Conservation (phyloP, 345 rosid species). For the Rhodomyrtus tomentosa region DNA sequence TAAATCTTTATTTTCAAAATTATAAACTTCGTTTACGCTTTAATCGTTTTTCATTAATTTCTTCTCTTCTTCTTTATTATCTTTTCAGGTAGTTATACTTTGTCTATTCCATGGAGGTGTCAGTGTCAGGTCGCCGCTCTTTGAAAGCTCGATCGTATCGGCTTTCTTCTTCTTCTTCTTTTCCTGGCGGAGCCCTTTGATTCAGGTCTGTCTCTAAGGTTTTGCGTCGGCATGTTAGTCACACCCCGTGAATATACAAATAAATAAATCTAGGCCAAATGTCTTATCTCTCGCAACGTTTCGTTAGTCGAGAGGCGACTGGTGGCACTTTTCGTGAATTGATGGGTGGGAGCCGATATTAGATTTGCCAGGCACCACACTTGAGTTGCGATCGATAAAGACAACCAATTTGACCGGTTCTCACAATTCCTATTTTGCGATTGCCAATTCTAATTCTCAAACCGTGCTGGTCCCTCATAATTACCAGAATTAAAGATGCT, state of each 20-base stretch:
- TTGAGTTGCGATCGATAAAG: not conserved
- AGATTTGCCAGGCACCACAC: not conserved
- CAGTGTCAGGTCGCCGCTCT: not conserved
- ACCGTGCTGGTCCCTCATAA: no score
- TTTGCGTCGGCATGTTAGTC: not conserved
- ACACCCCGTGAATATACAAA: not conserved
- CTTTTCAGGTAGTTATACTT: not conserved
- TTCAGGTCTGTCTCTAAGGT: not conserved
- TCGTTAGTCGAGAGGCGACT: not conserved
- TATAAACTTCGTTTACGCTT: not conserved
- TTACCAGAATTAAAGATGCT: not conserved
- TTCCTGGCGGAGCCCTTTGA: not conserved
- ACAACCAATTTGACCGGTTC: not conserved
- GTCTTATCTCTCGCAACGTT: not conserved
- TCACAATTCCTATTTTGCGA: no score
- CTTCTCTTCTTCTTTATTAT: not conserved
- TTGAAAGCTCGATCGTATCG: not conserved
- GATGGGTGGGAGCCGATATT: no score
- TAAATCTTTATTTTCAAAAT: not conserved
- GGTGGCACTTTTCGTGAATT: not conserved
- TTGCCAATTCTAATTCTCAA: no score
- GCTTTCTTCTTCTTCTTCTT: accelerated
- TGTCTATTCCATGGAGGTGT: not conserved
- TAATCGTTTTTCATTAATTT: not conserved
- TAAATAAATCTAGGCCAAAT: not conserved